Conservation (phyloP, 495 filamentous ascomycete species). For the Aspergillus campestris region DNA sequence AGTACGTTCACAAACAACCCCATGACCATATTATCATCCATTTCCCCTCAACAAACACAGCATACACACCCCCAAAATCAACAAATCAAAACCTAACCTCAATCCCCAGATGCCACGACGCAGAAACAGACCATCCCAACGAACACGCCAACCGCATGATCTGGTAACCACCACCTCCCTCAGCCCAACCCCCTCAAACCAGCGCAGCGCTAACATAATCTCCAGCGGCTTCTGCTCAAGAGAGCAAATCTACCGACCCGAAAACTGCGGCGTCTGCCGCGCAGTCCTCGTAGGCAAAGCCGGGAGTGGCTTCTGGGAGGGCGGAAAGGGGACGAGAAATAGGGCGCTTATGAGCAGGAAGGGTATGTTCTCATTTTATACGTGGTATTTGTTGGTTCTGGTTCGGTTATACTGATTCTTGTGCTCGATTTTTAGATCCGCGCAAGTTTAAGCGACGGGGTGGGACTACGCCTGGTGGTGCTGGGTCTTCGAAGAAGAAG, state of each 20-base stretch:
- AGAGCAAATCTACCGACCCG: conserved; percentile 75
- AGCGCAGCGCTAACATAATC: background rate
- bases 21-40: background rate
- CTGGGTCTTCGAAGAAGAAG: conserved; percentile 25
- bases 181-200: background rate
- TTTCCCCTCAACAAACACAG: too few relatives aligned
- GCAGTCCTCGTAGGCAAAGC: conserved; percentile 60
- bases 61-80: too few relatives aligned
- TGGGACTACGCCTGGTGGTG: conserved; percentile 23
- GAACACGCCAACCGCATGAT: conserved; percentile 89
- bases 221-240: conserved; percentile 63
- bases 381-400: too few relatives aligned
- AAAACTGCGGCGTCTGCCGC: conserved; percentile 73
- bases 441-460: conserved; percentile 56
- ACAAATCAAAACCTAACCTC: conserved; percentile 6
- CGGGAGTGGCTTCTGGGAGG: conserved; percentile 83
- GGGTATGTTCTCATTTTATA: conserved; percentile 20
- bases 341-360: conserved; percentile 61
- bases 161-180: conserved; percentile 39
- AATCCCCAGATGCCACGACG: conserved; percentile 62
- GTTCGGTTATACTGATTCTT: too few relatives aligned
- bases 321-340: conserved; percentile 77
- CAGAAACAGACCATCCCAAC: conserved; percentile 57
- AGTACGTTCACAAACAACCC: too few relatives aligned
- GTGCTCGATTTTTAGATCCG: conserved; percentile 36